Percentiles rank a stretch among this genome's conserved stretches.
Conservation (phyloP, 441 rosid genomes). For the Corymbia calophylla region DNA sequence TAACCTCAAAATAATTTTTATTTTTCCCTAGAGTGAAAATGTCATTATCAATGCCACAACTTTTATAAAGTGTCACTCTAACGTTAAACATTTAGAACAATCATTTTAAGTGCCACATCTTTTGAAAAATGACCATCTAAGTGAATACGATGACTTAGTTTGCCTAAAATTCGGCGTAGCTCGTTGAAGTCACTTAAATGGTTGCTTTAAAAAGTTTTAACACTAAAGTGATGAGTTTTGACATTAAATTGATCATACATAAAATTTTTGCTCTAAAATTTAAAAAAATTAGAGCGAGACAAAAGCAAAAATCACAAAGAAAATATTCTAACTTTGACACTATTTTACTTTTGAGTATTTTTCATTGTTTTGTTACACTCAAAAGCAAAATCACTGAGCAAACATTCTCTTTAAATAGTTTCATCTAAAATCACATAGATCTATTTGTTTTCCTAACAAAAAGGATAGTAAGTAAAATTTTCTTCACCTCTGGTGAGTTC, state of each 20-base stretch:
- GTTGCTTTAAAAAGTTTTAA: too few species aligned
- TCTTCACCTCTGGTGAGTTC: too few species aligned
- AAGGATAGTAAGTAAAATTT: too few species aligned
- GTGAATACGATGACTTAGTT: accelerated
- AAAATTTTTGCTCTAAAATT: background rate
- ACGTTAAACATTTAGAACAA: too few species aligned
- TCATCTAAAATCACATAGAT: background rate
- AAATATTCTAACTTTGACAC: background rate
- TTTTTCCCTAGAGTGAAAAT: too few species aligned
- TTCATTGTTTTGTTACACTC: background rate
- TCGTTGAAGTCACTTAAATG: background rate
- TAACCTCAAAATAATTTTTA: background rate
- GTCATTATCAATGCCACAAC: too few species aligned
- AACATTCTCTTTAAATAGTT: background rate
- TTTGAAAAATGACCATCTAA: too few species aligned
- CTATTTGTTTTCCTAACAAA: too few species aligned
- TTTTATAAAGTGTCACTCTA: too few species aligned
- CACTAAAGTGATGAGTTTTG: background rate
- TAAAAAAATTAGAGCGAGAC: background rate
- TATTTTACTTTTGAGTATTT: background rate
- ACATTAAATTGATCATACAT: background rate
- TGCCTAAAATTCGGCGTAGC: accelerated
- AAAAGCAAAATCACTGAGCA: background rate
- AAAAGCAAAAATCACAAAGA: background rate
- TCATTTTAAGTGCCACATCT: too few species aligned